A percentile compares a stretch with the other conserved stretches of the same genome.
phyloP scores from a whole-genome alignment of 163 green algal species.

The Scenedesmus sp. region DNA sequence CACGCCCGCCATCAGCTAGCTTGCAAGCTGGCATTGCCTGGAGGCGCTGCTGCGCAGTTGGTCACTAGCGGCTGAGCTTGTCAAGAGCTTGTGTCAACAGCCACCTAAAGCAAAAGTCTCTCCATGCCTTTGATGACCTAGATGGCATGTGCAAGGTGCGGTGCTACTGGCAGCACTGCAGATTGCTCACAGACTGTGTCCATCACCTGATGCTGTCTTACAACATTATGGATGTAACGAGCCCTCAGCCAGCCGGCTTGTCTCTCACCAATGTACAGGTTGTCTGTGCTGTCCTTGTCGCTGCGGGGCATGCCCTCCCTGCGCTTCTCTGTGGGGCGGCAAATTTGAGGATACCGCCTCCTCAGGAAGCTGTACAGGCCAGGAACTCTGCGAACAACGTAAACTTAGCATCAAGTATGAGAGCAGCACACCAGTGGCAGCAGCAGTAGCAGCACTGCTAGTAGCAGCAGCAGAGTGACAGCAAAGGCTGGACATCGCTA shows the following conservation, averaged over 20 bases:
- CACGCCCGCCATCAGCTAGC: no score
- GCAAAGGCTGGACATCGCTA: neutral
- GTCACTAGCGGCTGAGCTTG: no score
- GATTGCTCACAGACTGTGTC: no score
- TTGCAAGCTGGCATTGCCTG: no score
- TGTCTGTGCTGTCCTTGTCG: slow-evolving; percentile 35
- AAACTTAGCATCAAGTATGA: neutral
- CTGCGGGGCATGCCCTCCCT: slow-evolving; percentile 31
- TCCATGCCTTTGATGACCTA: no score
- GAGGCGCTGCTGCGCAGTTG: no score
- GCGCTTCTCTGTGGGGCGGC: slow-evolving; percentile 21
- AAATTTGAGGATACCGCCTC: slow-evolving; percentile 60
- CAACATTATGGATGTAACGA: no score
- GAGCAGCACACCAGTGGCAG: neutral
- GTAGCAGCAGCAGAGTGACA: neutral
- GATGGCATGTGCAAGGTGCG: no score
- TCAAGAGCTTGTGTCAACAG: no score
- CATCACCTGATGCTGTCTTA: no score
- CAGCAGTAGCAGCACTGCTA: neutral
- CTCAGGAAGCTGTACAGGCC: slow-evolving; percentile 65
- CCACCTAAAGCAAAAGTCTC: no score
- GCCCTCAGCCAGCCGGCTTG: neutral
- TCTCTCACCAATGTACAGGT: slow-evolving; percentile 52
- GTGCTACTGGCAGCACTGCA: no score
- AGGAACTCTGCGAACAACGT: slow-evolving; percentile 50